These are phyloP conservation scores for Colletotrichum sp. DNA, from an alignment of 2,329 filamentous ascomycete species.

Conservation along the genomic window DNA sequence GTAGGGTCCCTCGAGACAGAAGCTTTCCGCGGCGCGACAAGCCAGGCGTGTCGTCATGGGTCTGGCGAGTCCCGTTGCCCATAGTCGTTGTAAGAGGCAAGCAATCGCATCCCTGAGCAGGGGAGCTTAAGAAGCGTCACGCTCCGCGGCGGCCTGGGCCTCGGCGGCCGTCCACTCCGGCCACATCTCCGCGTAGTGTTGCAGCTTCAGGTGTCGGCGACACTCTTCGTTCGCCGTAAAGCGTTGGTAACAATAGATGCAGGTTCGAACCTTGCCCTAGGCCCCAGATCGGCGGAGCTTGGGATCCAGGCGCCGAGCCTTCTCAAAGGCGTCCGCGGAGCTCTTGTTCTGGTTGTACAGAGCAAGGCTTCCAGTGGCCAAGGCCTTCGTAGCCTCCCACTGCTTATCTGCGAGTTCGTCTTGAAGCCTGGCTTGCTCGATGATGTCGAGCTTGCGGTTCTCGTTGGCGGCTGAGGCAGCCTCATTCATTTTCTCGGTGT, in stretches of 20 bases:
- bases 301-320: background rate
- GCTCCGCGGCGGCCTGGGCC: background rate
- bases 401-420: background rate
- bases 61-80: fast-evolving
- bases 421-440: background rate
- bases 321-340: background rate
- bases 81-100: background rate
- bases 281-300: background rate
- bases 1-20: background rate
- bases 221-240: background rate
- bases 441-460: background rate
- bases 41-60: background rate
- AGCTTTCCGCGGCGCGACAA: background rate
- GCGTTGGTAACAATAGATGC: background rate
- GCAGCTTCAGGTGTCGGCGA: background rate
- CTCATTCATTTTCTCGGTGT: background rate
- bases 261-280: background rate
- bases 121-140: background rate
- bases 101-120: background rate
- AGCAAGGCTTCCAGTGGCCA: background rate
- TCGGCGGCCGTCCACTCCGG: background rate
- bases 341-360: background rate
- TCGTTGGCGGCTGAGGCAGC: background rate
- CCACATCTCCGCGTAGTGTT: background rate
- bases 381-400: background rate